These are phyloP conservation scores for Umbilicus rupestris DNA, from an alignment of 164 flowering plant genomes.

Conservation along the genomic window DNA sequence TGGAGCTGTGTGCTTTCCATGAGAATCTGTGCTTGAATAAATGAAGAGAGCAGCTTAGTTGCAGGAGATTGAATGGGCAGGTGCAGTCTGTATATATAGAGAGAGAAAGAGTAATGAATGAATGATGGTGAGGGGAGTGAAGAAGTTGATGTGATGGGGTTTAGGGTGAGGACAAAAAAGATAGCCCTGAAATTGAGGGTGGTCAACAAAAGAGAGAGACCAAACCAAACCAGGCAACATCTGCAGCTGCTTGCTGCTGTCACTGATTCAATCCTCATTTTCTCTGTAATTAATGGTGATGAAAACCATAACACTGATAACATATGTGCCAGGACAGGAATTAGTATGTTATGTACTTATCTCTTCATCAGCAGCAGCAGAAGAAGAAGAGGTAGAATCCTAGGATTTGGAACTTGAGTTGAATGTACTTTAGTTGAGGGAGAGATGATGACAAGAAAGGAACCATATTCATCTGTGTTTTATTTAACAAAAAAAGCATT, in stretches of 20 bases:
- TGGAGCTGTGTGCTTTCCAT: slow-evolving; percentile 5
- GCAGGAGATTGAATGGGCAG: not conserved
- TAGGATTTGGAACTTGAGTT: no score
- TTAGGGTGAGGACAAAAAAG: not conserved
- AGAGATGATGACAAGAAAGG: no score
- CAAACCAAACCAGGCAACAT: not conserved
- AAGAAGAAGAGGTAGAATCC: no score
- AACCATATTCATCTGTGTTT: no score
- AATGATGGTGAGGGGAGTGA: not conserved
- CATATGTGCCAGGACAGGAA: not conserved
- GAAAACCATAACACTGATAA: not conserved
- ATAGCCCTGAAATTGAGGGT: slow-evolving; percentile 7
- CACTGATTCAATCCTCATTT: not conserved
- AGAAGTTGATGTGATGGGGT: not conserved
- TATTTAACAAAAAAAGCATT: no score
- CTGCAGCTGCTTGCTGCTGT: not conserved
- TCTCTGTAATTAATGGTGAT: not conserved
- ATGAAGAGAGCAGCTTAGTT: slow-evolving; percentile 2
- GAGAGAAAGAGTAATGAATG: not conserved
- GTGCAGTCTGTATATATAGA: not conserved
- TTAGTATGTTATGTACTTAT: not conserved
- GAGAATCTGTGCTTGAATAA: not conserved
- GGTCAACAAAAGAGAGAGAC: not conserved
- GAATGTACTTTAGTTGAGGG: no score
- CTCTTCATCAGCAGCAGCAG: not conserved